These are phyloP conservation scores for Aspergillus taichungensis DNA, from an alignment of 495 filamentous ascomycete genomes.

Conservation along the genomic window DNA sequence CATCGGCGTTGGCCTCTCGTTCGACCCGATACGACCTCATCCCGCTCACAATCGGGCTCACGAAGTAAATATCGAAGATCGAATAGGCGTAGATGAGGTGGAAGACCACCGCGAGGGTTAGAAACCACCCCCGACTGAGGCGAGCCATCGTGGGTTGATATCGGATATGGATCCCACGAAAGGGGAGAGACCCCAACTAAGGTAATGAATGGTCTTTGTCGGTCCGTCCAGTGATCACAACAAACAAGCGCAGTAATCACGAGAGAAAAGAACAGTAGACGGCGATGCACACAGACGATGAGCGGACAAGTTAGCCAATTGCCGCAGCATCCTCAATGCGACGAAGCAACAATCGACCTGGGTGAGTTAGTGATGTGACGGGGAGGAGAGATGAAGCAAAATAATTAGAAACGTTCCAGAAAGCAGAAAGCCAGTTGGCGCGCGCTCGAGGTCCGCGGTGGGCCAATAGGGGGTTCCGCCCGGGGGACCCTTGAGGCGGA, in stretches of 20 bases:
- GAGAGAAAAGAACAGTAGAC: slow-evolving; percentile 7
- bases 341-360: no score
- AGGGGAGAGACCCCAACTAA: background rate
- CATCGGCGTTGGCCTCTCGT: slow-evolving; percentile 46
- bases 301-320: no score
- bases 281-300: no score
- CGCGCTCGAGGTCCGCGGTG: no score
- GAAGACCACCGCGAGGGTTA: slow-evolving; percentile 86
- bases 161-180: no score
- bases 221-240: slow-evolving; percentile 1
- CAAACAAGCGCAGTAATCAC: slow-evolving; percentile 3
- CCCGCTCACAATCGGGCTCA: slow-evolving; percentile 93
- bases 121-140: slow-evolving; percentile 76
- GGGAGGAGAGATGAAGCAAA: no score
- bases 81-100: slow-evolving; percentile 92
- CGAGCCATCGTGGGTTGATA: slow-evolving; percentile 51
- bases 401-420: no score
- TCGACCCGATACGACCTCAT: slow-evolving; percentile 77
- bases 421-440: no score
- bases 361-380: no score
- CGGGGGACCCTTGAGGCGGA: no score
- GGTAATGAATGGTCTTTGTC: slow-evolving; percentile 4
- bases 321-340: no score
- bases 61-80: slow-evolving; percentile 99
- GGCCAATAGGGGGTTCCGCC: no score